phyloP scores from a whole-genome alignment of 139 green algal genomes.

The Tetradesmus lagerheimii region DNA sequence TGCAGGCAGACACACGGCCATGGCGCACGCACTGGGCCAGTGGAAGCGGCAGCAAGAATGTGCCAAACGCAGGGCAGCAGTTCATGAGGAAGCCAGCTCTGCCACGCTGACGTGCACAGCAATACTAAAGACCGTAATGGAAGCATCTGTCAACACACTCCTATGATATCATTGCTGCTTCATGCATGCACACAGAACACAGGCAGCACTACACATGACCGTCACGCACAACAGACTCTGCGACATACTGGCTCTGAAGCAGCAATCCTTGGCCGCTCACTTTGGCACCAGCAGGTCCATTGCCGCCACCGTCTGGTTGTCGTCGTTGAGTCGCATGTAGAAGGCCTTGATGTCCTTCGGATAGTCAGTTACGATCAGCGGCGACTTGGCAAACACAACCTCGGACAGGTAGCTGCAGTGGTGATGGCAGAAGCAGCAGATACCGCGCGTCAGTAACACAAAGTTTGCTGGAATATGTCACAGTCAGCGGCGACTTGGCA shows the following conservation, averaged over 20 bases:
- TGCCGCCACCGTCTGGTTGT: slow-evolving; percentile 83
- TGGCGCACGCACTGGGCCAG: too few relatives aligned
- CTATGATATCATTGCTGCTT: too few relatives aligned
- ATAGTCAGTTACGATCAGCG: slow-evolving; percentile 72
- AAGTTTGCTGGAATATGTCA: not conserved
- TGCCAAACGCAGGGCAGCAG: too few relatives aligned
- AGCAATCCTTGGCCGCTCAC: slow-evolving; percentile 25
- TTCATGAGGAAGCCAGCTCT: too few relatives aligned
- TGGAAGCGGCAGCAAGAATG: too few relatives aligned
- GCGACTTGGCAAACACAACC: slow-evolving; percentile 61
- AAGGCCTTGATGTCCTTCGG: slow-evolving; percentile 87
- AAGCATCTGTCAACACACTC: too few relatives aligned
- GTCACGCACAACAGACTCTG: too few relatives aligned
- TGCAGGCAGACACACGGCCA: too few relatives aligned
- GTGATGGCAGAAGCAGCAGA: not conserved
- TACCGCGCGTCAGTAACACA: not conserved
- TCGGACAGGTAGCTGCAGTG: slow-evolving; percentile 71
- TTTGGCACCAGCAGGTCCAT: slow-evolving; percentile 85
- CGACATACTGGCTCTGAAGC: too few relatives aligned
- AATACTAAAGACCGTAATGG: too few relatives aligned
- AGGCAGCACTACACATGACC: not conserved
- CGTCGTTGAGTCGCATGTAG: slow-evolving; percentile 88
- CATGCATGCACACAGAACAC: too few relatives aligned
- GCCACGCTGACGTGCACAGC: too few relatives aligned
- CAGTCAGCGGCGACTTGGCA: slow-evolving; percentile 44